Percentiles rank a stretch among this genome's conserved stretches.
Conservation (phyloP, 306 rosid genomes). For the Geum urbanum region DNA sequence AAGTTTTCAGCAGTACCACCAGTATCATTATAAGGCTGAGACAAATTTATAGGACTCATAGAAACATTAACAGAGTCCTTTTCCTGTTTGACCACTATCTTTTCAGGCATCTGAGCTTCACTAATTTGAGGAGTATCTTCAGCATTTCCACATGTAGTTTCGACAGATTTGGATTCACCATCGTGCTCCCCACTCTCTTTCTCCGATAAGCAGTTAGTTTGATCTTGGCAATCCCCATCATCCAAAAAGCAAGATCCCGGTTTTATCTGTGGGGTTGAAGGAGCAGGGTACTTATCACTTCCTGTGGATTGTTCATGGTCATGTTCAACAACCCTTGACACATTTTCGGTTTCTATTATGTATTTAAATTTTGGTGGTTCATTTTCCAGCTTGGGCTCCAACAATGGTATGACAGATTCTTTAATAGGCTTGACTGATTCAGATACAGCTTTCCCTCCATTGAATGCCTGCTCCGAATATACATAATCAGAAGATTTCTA, state of each 20-base stretch:
- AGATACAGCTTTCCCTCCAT: slow-evolving; percentile 45
- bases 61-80: slow-evolving; percentile 44
- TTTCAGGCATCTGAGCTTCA: slow-evolving; percentile 29
- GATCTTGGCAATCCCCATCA: slow-evolving; percentile 89
- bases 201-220: slow-evolving; percentile 53
- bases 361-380: slow-evolving; percentile 26
- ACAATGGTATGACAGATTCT: slow-evolving; percentile 51
- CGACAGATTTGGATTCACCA: slow-evolving; percentile 75
- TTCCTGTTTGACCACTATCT: slow-evolving; percentile 46
- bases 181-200: slow-evolving; percentile 72
- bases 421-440: slow-evolving; percentile 59
- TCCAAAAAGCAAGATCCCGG: slow-evolving; percentile 70
- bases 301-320: slow-evolving; percentile 51
- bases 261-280: slow-evolving; percentile 86
- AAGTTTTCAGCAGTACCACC: slow-evolving; percentile 33
- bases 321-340: slow-evolving; percentile 34
- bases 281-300: slow-evolving; percentile 90
- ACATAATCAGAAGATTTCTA: slow-evolving; percentile 32
- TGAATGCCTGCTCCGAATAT: slow-evolving; percentile 73
- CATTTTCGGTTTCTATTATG: slow-evolving; percentile 37
- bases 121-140: slow-evolving; percentile 39
- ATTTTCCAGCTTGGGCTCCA: slow-evolving; percentile 48
- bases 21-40: slow-evolving; percentile 31
- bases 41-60: slow-evolving; percentile 30
- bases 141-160: slow-evolving; percentile 46